A percentile compares a stretch with the other conserved stretches of the same genome.
These are phyloP conservation scores for Kluyveromyces nonfermentans DNA, from an alignment of 805 yeast genomes.

Conservation along the genomic window DNA sequence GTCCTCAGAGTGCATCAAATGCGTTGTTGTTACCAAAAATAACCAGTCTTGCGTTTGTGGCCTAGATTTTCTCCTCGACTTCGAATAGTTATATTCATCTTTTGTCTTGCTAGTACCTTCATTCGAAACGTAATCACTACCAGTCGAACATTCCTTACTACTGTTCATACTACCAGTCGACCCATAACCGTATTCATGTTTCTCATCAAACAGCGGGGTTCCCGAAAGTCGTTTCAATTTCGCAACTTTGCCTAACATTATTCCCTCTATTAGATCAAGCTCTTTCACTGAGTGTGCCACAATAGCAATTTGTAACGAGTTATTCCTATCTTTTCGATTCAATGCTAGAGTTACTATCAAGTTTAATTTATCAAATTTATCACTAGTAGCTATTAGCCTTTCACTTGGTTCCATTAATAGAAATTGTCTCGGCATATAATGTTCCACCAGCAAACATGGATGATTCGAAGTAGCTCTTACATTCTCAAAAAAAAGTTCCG, in stretches of 20 bases:
- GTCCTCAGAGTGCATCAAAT: conserved; percentile 29
- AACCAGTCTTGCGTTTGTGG: conserved; percentile 26
- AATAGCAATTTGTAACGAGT: conserved; percentile 28
- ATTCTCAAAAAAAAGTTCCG: conserved; percentile 28
- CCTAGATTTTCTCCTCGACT: conserved; percentile 8
- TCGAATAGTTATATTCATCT: conserved; percentile 23
- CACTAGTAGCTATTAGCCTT: conserved; percentile 43
- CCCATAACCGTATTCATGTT: conserved; percentile 10
- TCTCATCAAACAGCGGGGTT: conserved; percentile 41
- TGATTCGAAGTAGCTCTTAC: conserved; percentile 48
- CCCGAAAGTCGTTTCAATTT: conserved; percentile 62
- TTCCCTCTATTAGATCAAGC: conserved; percentile 69
- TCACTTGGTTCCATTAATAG: conserved; percentile 57
- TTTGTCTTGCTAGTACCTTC: conserved; percentile 15
- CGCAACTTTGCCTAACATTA: conserved; percentile 61
- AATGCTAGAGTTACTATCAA: conserved; percentile 26
- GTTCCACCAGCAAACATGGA: conserved; percentile 66
- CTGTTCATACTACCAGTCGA: neutral
- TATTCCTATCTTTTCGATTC: conserved; percentile 6
- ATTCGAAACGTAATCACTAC: neutral
- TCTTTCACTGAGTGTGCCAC: conserved; percentile 59
- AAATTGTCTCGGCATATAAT: conserved; percentile 63
- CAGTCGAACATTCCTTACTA: conserved; percentile 2
- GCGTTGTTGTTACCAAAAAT: conserved; percentile 39
- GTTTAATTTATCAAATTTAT: conserved; percentile 46